Base-by-base conservation (phyloP, 1,284 basidiomycete species). In the Boletus holoroseus region DNA sequence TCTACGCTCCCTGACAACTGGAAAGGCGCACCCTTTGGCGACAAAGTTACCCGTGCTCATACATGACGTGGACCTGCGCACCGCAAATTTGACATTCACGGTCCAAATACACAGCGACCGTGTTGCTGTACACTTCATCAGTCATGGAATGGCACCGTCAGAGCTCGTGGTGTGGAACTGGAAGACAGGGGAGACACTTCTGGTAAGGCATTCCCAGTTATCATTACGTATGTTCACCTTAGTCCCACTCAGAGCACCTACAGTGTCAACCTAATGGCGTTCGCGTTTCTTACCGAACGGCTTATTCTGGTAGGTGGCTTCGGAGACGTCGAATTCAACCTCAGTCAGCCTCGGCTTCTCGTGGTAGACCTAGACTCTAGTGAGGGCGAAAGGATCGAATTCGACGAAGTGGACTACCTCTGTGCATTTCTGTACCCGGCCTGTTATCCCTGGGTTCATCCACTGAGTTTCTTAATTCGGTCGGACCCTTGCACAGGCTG, bases 91-190 rank as follows among this genome's bases (percentile, higher is more conserved):
- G 20, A 69, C 72, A 3, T 77, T 74, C 55, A 67, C 68, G 30
- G 73, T 84, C 34, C 77, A 78, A 58, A 64, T 80, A 5, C 76
- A 74, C 24, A 71, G 70, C 12, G 72, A 79, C 34, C 65, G 70
- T 40, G 53, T 85, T 18, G 79, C 72, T 7, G 61, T 84, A 27
- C 63, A 79, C 9, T 75, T 78, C 50, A 40, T 66, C 7, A 58
- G 56, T 26, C 41, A 43, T 2, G 64, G 62, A n/a, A 57, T 55
- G 5, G 58, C 58, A 15, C 64, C 67, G 11, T 73, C 70, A 27
- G 73, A 80, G 50, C 63, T 84, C 16, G 61, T 73, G n/a, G 66
- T 83, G 15, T 85, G 80, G 81, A 73, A 83, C 48, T 85, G 83
- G 82, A 77, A 75, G 59, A 77, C 72, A 5, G 76, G 78, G 7